A percentile compares a stretch with the other conserved stretches of the same genome.
phyloP scores from a whole-genome alignment of 2,329 filamentous ascomycete species.

The Pochonia chlamydosporia region DNA sequence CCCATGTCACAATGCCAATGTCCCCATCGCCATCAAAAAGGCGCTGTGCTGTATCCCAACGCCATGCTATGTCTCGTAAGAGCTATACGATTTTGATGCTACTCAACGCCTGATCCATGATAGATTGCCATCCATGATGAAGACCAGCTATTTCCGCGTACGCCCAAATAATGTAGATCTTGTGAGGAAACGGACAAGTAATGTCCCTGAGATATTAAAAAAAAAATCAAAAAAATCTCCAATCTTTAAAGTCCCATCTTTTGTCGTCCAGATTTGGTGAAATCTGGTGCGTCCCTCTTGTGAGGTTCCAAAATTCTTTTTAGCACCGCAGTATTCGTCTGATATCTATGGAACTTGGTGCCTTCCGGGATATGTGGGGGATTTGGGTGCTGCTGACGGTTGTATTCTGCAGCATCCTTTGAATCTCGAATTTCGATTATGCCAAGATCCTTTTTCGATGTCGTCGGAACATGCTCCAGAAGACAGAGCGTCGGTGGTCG shows the following conservation, averaged over 20 bases:
- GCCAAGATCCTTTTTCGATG: constrained; percentile 9
- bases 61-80: background rate
- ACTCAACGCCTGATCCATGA: constrained; percentile 2
- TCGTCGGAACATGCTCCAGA: background rate
- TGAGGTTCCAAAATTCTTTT: constrained; percentile 9
- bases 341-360: constrained; percentile 15
- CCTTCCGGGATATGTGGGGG: background rate
- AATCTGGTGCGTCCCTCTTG: constrained; percentile 1
- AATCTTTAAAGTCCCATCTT: background rate
- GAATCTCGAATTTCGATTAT: constrained; percentile 15
- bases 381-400: background rate
- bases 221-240: background rate
- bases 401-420: background rate
- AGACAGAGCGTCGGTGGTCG: constrained; percentile 30
- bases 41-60: constrained; percentile 6
- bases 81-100: background rate
- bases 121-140: background rate
- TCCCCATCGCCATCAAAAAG: background rate
- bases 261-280: background rate
- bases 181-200: background rate
- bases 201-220: background rate
- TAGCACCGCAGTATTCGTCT: constrained; percentile 12
- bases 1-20: background rate
- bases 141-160: background rate
- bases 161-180: background rate